Evolutionary conservation across 768 basidiomycete genomes (phyloP).

Genomic region (Lactarius sp.): DNA sequence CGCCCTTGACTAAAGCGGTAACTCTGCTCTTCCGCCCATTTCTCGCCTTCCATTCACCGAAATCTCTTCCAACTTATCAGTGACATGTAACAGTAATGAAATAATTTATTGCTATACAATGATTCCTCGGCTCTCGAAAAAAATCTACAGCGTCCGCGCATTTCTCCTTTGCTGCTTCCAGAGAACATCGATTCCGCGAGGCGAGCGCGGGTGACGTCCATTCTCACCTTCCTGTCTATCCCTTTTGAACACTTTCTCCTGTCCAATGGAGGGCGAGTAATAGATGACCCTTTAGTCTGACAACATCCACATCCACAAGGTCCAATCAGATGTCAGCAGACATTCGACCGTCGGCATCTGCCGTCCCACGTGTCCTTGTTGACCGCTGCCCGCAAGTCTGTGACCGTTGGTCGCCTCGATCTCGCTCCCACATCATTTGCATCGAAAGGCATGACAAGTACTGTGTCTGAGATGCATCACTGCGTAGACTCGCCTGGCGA

Average conservation of each 20-base stretch:
- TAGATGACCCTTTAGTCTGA: not conserved
- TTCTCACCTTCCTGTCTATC: not conserved
- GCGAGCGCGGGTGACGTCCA: not conserved
- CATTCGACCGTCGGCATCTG: not conserved
- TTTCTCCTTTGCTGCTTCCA: not conserved
- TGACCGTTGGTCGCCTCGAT: not conserved
- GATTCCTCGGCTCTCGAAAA: conserved; percentile 18
- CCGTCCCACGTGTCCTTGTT: not conserved
- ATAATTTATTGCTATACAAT: not conserved
- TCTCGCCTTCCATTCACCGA: conserved; percentile 14
- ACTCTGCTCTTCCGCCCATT: conserved; percentile 4
- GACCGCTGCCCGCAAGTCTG: not conserved
- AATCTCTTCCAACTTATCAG: conserved; percentile 10
- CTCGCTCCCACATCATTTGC: conserved; percentile 1
- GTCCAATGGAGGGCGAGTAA: not conserved
- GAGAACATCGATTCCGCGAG: conserved; percentile 2
- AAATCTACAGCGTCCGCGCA: conserved; percentile 2
- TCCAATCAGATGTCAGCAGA: not conserved
- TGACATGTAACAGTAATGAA: not conserved
- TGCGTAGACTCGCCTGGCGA: not conserved
- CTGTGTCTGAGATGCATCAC: not conserved
- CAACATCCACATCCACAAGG: not conserved
- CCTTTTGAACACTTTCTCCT: not conserved
- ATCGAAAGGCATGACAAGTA: conserved; percentile 3
- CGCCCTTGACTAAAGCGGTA: conserved; percentile 10